Base-by-base conservation (phyloP, 768 basidiomycete species). In the Collybia nuda region DNA sequence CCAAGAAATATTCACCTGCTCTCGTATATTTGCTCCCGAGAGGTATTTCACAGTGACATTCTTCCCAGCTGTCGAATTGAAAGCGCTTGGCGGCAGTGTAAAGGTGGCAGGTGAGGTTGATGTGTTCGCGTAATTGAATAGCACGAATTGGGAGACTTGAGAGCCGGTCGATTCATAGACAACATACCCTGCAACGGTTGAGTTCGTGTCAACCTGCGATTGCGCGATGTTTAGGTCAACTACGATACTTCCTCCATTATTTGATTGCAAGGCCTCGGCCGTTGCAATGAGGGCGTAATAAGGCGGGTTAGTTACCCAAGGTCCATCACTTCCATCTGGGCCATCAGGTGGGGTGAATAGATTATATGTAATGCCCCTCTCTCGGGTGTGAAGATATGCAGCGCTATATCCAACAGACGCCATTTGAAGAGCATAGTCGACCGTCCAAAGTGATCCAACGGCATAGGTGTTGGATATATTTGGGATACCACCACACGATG, bases 1-100 rank as follows among this genome's bases (percentile, higher is more conserved):
- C 84, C 84, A 88, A 6, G 76, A 73, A 60, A 86, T 83, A 39
- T 80, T 69, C 49, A 67, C 73, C 53, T 74, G 73, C 64, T 84
- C 83, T 14, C 64, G 59, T 15, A 79, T 68, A 49, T 66, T 72
- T 4, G 74, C 62, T 2, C 81, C 81, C 3, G 67, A 58, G n/a
- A 81, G 66, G 56, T 72, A 82, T 53, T 78, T 78, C 12, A 80
- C 73, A 14, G 64, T 64, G 22, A 78, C 60, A 12, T 64, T 62
- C 28, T 61, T 60, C 15, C 58, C 58, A 8, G 24, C 51, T 29
- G 36, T 50, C 1, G 62, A 52, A n/a, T 54, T 53, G 53, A 69
- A 64, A 4, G 59, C 54, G 38, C 49, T 71, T 22, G 57, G 56
- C 48, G 69, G 78, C 17, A 82, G 52, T 23, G 64, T 48, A 60